phyloP scores from a whole-genome alignment of 768 basidiomycete genomes.

The Boletus tomentosulus region DNA sequence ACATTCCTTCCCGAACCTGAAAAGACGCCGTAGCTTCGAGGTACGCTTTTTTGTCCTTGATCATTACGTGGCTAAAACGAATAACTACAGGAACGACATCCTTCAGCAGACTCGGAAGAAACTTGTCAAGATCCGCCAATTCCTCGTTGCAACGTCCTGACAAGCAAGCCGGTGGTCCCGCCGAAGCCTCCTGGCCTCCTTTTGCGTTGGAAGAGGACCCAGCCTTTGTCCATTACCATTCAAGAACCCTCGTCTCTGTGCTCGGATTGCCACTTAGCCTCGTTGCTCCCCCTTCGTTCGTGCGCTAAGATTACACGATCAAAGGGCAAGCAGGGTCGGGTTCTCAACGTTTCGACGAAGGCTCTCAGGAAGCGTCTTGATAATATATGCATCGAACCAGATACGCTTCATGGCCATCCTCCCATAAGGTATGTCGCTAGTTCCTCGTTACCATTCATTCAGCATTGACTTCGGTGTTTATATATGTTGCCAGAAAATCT shows the following conservation, averaged over 20 bases:
- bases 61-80: neutral
- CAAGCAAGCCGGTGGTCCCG: slow-evolving; percentile 5
- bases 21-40: neutral
- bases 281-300: slow-evolving; percentile 8
- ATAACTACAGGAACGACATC: neutral
- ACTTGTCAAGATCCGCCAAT: neutral
- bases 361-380: slow-evolving; percentile 7
- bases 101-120: neutral
- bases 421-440: neutral
- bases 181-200: neutral
- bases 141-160: neutral
- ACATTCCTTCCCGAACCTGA: neutral
- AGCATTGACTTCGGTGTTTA: neutral
- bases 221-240: neutral
- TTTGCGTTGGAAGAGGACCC: neutral
- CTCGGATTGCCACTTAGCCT: slow-evolving; percentile 2
- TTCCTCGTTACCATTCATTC: neutral
- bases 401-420: slow-evolving; percentile 5
- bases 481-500: neutral
- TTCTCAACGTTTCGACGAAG: neutral
- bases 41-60: neutral
- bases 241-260: neutral
- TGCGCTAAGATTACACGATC: slow-evolving; percentile 18
- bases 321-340: slow-evolving; percentile 2
- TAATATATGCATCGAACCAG: slow-evolving; percentile 2